Base-by-base conservation (phyloP, 306 rosid genomes). In the Acacia acuminata region DNA sequence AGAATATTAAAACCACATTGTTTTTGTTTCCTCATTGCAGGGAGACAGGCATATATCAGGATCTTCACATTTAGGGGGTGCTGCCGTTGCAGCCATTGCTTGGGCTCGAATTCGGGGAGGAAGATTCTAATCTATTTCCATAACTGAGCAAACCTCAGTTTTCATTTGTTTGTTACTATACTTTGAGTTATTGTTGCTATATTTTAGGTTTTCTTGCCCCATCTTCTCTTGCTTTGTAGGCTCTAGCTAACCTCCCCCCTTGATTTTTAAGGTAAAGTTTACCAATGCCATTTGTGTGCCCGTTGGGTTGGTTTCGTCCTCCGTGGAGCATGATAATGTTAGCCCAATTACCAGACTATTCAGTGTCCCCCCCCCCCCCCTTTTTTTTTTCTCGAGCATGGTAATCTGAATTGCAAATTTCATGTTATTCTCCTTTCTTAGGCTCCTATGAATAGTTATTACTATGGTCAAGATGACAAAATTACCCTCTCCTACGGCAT, bases 21-120 rank as follows among this genome's bases (percentile, higher is more conserved):
- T 66, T 81, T 65, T 79, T 77, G 19, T 79, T 79, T 71, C 82
- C 10, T 63, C 63, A 55, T 73, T 84, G 83, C 86, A 96, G 97
- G 94, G 94, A 78, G 88, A 94, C 81, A 82, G 82, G 45, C 82
- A 16, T 6, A 83, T 91, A 78, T 88, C 99, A 56, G 96, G 99
- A 81, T 66, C 99, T 77, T 90, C 94, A 19, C 98, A 93, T 83
- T 86, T 96, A 80, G 99, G 98, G 8, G 99, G 99, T 73, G 93
- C 94, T 12, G 92, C 89, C 48, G 97, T 92, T 81, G 99, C 98
- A 69, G 97, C 98, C 83, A 34, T 91, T 65, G 90, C 96, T 38
- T 93, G 98, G 98, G 90, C 91, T 16, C 73, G 89, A 78, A 38
- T 92, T 77, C 88, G 97, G 67, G 91, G n/a, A 87, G 91, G 96